Evolutionary conservation across 1,139 yeast species (phyloP), one percentile per base, ranked within the genome.

Genomic region (Diutina siamensis): DNA sequence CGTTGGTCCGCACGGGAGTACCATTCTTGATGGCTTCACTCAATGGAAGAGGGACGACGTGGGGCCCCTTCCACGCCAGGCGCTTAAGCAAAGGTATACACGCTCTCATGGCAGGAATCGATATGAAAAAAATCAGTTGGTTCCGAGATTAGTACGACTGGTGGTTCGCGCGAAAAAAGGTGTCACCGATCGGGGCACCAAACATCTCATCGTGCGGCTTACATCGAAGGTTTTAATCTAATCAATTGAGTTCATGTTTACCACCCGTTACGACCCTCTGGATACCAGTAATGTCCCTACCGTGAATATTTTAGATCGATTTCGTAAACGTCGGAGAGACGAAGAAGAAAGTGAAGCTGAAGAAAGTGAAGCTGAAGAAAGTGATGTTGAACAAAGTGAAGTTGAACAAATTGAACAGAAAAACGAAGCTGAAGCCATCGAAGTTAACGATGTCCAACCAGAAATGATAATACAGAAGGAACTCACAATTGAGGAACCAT

Each of bases 61-160:
- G 83, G 7, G 98, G 98, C 22, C 97, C 96, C 60, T 85, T 85
- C 95, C 95, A 85, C 12, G 82, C 86, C 1, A 94, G 81, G 56
- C 95, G 76, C 44, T 56, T 59, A 50, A 83, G 66, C 45, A 77
- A 62, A 44, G 66, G 60, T 49, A 77, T 57, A 31, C 82, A 61
- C 44, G 83, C 72, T 63, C 77, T 74, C 94, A 83, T 83, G 50
- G 28, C 28, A 5, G 2, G 45, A 33, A 21, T 20, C 17, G 28
- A 25, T 15, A 8, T 35, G 40, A 35, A 35, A 35, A 35, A 35
- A 35, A 21, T 12, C 13, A 20, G 22, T 9, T 35, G 40, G 40
- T 35, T 7, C 13, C 28, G 15, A 25, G 5, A 25, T 25, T 25
- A 10, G 10, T 25, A 10, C 9, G 5, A 7, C 28, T 10, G 5